A percentile compares a stretch with the other conserved stretches of the same genome.
phyloP scores from a whole-genome alignment of 2,329 filamentous ascomycete genomes.

The Gyromitra esculenta region DNA sequence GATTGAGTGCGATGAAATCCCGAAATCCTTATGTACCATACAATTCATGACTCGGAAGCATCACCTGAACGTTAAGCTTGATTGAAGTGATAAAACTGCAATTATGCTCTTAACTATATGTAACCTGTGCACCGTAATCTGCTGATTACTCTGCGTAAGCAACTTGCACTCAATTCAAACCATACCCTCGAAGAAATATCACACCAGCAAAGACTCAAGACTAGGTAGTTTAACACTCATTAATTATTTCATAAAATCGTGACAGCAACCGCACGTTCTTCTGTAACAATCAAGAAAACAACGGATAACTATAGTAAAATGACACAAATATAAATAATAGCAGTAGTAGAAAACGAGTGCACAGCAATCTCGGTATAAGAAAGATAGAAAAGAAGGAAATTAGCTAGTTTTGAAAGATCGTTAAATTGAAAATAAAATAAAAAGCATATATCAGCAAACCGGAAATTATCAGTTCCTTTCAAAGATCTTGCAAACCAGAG shows the following conservation, averaged over 20 bases:
- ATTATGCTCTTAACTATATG: too few relatives aligned
- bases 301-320: conserved; percentile 8
- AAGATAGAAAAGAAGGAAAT: conserved; percentile 35
- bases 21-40: conserved; percentile 40
- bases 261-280: not conserved
- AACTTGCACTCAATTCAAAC: not conserved
- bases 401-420: conserved; percentile 9
- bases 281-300: conserved; percentile 1
- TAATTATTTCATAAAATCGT: conserved; percentile 40
- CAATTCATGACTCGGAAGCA: conserved; percentile 26
- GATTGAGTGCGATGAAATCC: conserved; percentile 39
- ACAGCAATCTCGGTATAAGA: conserved; percentile 25
- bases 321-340: conserved; percentile 25
- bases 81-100: conserved; percentile 1
- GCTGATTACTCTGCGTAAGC: not conserved
- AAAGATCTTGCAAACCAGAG: conserved; percentile 3
- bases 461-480: conserved; percentile 21
- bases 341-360: conserved; percentile 35
- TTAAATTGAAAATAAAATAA: conserved; percentile 6
- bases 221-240: conserved; percentile 11
- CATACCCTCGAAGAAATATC: not conserved
- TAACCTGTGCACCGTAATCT: not conserved
- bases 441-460: conserved; percentile 27
- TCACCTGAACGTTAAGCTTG: conserved; percentile 9
- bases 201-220: not conserved